Evolutionary conservation across 2,329 filamentous ascomycete genomes (phyloP).

Genomic region (Hypoxylon sp.): DNA sequence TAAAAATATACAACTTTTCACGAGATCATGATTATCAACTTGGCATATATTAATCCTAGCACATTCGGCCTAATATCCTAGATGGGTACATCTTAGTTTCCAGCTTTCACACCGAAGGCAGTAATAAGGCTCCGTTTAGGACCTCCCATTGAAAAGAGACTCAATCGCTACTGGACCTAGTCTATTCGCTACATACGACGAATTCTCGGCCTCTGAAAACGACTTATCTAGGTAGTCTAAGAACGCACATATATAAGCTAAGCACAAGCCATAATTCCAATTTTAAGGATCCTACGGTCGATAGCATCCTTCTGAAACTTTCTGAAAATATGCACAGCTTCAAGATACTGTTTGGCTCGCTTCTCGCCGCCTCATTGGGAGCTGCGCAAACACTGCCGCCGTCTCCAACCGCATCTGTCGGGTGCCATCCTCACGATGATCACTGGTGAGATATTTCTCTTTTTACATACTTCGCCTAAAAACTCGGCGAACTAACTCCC

Average conservation of each 20-base stretch:
- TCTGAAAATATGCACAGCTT: slow-evolving; percentile 35
- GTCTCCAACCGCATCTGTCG: slow-evolving; percentile 48
- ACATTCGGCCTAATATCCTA: slow-evolving; percentile 24
- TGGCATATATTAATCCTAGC: slow-evolving; percentile 15
- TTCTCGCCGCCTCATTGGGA: slow-evolving; percentile 30
- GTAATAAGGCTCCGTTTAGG: not conserved
- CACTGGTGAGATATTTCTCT: slow-evolving; percentile 49
- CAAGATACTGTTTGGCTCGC: slow-evolving; percentile 18
- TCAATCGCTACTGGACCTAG: not conserved
- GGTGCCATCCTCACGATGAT: slow-evolving; percentile 57
- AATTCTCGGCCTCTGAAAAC: not conserved
- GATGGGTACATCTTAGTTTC: not conserved
- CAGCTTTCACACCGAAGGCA: not conserved
- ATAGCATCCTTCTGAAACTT: too few species aligned
- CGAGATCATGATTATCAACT: slow-evolving; percentile 5
- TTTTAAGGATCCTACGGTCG: too few species aligned
- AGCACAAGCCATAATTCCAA: not conserved
- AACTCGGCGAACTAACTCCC: not conserved
- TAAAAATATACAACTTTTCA: not conserved
- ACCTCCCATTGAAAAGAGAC: not conserved
- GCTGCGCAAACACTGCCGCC: slow-evolving; percentile 36
- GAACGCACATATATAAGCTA: slow-evolving; percentile 10
- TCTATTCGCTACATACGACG: not conserved
- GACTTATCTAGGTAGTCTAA: not conserved
- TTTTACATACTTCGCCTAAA: not conserved